phyloP scores from a whole-genome alignment of 108 stramenopile genomes.

The Stephanodiscus minutulus region DNA sequence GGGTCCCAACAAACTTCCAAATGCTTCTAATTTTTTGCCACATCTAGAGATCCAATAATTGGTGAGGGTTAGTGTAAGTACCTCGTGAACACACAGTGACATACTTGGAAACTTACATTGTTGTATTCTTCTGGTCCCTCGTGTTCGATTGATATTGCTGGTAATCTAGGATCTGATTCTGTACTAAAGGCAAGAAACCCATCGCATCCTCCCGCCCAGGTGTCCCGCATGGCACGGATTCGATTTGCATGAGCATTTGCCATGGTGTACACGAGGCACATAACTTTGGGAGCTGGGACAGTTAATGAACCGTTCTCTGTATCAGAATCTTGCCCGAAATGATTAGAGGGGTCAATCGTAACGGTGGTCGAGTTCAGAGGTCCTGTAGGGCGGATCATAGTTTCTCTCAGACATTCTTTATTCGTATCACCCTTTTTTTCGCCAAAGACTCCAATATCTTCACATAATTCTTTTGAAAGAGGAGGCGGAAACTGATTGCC shows the following conservation, averaged over 20 bases:
- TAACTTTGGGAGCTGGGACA: conserved; percentile 51
- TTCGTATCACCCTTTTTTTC: conserved; percentile 47
- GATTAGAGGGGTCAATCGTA: conserved; percentile 40
- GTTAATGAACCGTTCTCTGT: conserved; percentile 15
- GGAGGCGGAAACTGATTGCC: conserved; percentile 78
- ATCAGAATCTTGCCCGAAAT: conserved; percentile 27
- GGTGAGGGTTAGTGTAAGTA: neutral
- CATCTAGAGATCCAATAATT: conserved; percentile 41
- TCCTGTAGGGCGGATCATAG: conserved; percentile 39
- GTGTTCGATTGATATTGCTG: conserved; percentile 59
- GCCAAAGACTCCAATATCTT: conserved; percentile 51
- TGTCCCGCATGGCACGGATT: conserved; percentile 59
- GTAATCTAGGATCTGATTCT: conserved; percentile 56
- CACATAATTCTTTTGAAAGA: conserved; percentile 60
- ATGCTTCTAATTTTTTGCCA: conserved; percentile 78
- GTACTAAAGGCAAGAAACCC: conserved; percentile 89
- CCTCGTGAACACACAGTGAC: neutral
- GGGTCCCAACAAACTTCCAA: conserved; percentile 83
- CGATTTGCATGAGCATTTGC: conserved; percentile 63
- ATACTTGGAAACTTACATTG: conserved; percentile 75
- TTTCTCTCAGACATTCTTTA: conserved; percentile 41
- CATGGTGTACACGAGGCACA: conserved; percentile 85
- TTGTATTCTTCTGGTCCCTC: conserved; percentile 66
- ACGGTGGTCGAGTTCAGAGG: conserved; percentile 43
- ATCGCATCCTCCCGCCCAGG: conserved; percentile 83